Base-by-base conservation (phyloP, 2,329 filamentous ascomycete species). In the Chrysoporthe austroafricana region DNA sequence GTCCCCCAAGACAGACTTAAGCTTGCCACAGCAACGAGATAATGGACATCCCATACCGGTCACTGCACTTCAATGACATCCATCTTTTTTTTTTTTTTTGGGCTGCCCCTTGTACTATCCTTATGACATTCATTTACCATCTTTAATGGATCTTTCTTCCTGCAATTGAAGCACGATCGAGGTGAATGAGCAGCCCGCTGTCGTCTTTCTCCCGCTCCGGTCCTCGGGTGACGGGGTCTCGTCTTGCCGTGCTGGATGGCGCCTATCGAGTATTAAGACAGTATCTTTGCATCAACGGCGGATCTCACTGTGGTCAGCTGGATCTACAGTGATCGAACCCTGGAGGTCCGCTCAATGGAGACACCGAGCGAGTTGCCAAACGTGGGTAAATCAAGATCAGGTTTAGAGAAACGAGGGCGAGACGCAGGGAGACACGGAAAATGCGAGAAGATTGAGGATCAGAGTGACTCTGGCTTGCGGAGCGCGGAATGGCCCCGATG, bases 51-150 rank as follows among this genome's bases (percentile, higher is more conserved):
- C 48, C 43, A 54, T 34, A 42, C 50, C 56, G 62, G 58, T 68
- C 56, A 67, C 61, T 62, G 39, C 56, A 56, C 34, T 46, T 44
- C 63, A 66, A 58, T 43, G 26, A 48, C 34, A 48, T 54, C 14
- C 1, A 7, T 34, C 16, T 16, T 54, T 48, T 48, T 54, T 39
- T 54, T 39, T 46, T 21, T 57, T 62, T 64, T 66, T 54, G 67
- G 57, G 50, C 57, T 50, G 64, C 59, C 14, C 62, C 62, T 1
- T 68, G 56, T 67, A 63, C 57, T 61, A 67, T 67, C 50, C 58
- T 61, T 43, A 56, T 46, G 34, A 62, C 66, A 62, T 59, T 66
- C 63, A 44, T 62, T 66, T 66, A 61, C 42, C 43, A 21, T 62
- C 26, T 32, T 66, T 66, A 59, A 66, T 66, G 66, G 63, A 59